A percentile compares a stretch with the other conserved stretches of the same genome.
phyloP scores from a whole-genome alignment of 75 land plant species.

The Selaginella moellendorffii region DNA sequence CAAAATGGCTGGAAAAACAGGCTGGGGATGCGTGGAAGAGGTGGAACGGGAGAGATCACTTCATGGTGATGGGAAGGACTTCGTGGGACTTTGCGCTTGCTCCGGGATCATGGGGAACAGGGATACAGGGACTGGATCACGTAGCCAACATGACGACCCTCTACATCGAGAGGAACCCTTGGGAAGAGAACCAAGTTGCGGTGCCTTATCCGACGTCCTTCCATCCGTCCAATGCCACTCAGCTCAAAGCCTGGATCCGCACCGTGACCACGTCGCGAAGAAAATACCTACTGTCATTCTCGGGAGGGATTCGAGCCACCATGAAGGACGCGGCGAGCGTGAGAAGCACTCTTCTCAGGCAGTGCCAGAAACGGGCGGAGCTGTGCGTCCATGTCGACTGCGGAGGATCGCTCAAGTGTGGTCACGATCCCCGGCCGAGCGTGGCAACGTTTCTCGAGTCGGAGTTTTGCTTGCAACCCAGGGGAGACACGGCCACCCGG shows the following conservation, averaged over 20 bases:
- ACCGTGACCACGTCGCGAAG: not conserved
- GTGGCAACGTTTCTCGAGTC: not conserved
- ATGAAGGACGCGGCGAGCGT: not conserved
- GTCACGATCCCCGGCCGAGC: not conserved
- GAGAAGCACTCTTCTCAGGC: not conserved
- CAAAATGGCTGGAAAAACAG: not conserved
- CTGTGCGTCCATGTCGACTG: slow-evolving; percentile 6
- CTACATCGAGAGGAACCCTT: slow-evolving; percentile 3
- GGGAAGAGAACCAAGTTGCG: not conserved
- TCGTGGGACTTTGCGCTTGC: not conserved
- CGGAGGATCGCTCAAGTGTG: not conserved
- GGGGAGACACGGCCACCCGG: slow-evolving; percentile 1
- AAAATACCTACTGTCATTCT: not conserved
- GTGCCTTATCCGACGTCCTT: slow-evolving; percentile 5
- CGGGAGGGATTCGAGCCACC: not conserved
- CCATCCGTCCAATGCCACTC: not conserved
- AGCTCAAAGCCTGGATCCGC: not conserved
- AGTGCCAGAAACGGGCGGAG: not conserved
- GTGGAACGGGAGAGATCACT: not conserved
- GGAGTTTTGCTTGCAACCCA: slow-evolving; percentile 2
- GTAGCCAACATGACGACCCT: not conserved
- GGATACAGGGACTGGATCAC: not conserved
- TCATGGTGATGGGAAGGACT: slow-evolving; percentile 8
- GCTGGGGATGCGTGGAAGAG: not conserved
- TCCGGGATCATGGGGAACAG: not conserved